phyloP scores from a whole-genome alignment of 495 filamentous ascomycete species.

The Rusavskia elegans region DNA sequence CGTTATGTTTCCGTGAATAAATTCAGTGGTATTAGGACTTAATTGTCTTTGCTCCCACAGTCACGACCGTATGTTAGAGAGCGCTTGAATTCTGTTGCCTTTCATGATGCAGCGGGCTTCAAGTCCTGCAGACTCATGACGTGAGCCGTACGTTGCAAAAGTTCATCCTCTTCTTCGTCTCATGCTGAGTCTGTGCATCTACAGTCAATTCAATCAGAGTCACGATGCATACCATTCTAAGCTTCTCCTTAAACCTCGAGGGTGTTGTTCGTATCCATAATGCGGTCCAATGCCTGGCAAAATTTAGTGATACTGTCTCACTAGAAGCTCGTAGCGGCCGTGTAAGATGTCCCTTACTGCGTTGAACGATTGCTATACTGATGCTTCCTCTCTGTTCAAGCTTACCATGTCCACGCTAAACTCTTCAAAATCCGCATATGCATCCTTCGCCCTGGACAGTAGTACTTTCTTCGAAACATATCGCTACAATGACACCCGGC shows the following conservation, averaged over 20 bases:
- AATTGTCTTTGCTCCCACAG: too few relatives aligned
- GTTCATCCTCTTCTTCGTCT: too few relatives aligned
- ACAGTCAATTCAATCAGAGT: too few relatives aligned
- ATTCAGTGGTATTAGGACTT: too few relatives aligned
- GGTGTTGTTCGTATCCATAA: conserved; percentile 66
- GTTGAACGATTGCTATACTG: neutral
- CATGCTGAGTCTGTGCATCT: too few relatives aligned
- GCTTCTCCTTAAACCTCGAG: conserved; percentile 63
- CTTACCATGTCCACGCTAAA: conserved; percentile 75
- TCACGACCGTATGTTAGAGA: too few relatives aligned
- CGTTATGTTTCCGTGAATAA: too few relatives aligned
- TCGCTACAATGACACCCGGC: conserved; percentile 32
- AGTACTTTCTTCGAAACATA: conserved; percentile 74
- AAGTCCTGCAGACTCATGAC: too few relatives aligned
- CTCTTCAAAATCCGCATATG: conserved; percentile 83
- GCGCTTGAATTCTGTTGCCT: too few relatives aligned
- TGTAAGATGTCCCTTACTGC: conserved; percentile 24
- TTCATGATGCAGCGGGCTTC: too few relatives aligned
- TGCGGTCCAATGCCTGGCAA: conserved; percentile 67
- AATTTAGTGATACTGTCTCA: conserved; percentile 81
- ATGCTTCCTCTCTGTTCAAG: conserved; percentile 22
- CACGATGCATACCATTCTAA: conserved; percentile 21
- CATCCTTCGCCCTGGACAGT: conserved; percentile 58
- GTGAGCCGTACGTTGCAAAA: too few relatives aligned
- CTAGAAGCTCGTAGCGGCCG: conserved; percentile 66